Percentiles rank a stretch among this genome's conserved stretches.
Conservation (phyloP, 2,329 filamentous ascomycete genomes). For the Penicillium sp. region DNA sequence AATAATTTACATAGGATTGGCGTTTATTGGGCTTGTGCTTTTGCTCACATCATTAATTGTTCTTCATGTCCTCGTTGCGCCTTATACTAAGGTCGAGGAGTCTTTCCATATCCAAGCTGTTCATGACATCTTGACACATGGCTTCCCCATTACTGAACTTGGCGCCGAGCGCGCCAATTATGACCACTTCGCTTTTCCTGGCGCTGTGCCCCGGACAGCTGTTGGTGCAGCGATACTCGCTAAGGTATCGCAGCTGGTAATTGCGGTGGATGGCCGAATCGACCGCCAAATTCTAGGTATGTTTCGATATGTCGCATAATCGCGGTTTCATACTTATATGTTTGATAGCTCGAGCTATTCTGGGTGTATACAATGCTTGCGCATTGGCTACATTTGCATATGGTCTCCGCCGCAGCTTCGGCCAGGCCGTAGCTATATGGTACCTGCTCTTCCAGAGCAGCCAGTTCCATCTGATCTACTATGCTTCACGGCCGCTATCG, state of each 20-base stretch:
- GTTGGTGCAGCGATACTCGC: slow-evolving; percentile 77
- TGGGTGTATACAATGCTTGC: slow-evolving; percentile 74
- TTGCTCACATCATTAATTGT: slow-evolving; percentile 65
- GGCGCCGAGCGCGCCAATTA: slow-evolving; percentile 63
- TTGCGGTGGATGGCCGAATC: slow-evolving; percentile 59
- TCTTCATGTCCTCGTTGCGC: slow-evolving; percentile 70
- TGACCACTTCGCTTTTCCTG: slow-evolving; percentile 88
- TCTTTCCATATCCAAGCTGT: slow-evolving; percentile 96
- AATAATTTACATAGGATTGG: slow-evolving; percentile 40
- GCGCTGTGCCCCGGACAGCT: slow-evolving; percentile 88
- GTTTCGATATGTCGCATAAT: slow-evolving; percentile 9
- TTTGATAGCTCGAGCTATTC: slow-evolving; percentile 64
- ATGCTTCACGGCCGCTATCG: slow-evolving; percentile 85
- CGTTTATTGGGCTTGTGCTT: slow-evolving; percentile 47
- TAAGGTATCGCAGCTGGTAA: slow-evolving; percentile 66
- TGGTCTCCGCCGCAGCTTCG: slow-evolving; percentile 67
- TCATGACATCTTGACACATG: slow-evolving; percentile 84
- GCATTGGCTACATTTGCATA: slow-evolving; percentile 67
- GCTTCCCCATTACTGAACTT: slow-evolving; percentile 56
- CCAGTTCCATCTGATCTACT: slow-evolving; percentile 93
- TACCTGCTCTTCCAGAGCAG: slow-evolving; percentile 74
- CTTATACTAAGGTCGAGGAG: slow-evolving; percentile 97
- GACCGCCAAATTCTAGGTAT: slow-evolving; percentile 59
- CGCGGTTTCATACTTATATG: background rate
- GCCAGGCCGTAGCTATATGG: slow-evolving; percentile 70